These are phyloP conservation scores for Mrakia blollopis DNA, from an alignment of 768 basidiomycete species.

Conservation along the genomic window DNA sequence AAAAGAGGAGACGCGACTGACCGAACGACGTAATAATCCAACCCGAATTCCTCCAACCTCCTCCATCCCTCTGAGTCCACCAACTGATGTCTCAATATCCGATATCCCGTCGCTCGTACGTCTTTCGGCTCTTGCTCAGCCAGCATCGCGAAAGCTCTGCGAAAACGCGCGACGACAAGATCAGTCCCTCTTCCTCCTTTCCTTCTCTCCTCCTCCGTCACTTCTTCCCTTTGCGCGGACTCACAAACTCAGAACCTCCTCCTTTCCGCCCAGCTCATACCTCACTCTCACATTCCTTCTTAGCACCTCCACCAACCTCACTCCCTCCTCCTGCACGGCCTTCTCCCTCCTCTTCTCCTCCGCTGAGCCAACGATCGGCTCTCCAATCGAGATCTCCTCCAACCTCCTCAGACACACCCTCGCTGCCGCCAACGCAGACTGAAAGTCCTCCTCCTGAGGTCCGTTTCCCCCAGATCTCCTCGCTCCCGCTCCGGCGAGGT, in stretches of 20 bases:
- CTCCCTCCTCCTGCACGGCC: conserved; percentile 34
- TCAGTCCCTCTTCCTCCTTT: not conserved
- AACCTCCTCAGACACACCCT: not conserved
- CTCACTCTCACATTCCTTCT: conserved; percentile 68
- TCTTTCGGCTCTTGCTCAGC: conserved; percentile 49
- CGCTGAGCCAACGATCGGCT: too few relatives aligned
- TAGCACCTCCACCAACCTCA: conserved; percentile 36
- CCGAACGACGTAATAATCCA: conserved; percentile 87
- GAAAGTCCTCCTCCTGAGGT: conserved; percentile 23
- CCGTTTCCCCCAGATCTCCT: not conserved
- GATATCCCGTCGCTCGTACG: conserved; percentile 74
- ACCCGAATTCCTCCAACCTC: conserved; percentile 12
- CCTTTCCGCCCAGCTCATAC: conserved; percentile 61
- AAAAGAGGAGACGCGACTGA: conserved; percentile 40
- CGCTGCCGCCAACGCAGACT: conserved; percentile 10
- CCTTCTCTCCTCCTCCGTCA: not conserved
- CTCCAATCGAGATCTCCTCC: not conserved
- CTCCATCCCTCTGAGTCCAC: conserved; percentile 23
- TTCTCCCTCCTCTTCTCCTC: conserved; percentile 1
- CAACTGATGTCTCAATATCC: conserved; percentile 47
- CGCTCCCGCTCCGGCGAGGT: not conserved
- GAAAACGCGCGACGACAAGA: too few relatives aligned
- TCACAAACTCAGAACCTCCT: conserved; percentile 70
- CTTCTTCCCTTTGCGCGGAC: conserved; percentile 39
- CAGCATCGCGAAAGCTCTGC: conserved; percentile 16